Evolutionary conservation across 1,284 basidiomycete genomes (phyloP), one percentile per base, ranked within the genome.

Genomic region (Ustilago curta): DNA sequence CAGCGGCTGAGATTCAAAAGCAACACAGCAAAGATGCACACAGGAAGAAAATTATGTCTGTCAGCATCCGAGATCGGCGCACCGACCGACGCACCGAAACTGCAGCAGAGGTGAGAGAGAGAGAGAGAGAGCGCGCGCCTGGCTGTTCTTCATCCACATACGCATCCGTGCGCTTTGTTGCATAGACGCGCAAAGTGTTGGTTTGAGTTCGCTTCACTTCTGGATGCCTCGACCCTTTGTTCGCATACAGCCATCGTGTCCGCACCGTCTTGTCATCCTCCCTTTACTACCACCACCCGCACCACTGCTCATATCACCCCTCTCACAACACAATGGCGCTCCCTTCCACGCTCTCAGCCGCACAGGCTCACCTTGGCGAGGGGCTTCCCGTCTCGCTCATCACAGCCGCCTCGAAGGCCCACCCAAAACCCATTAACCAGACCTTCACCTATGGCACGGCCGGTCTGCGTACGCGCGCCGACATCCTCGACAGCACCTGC

Each of bases 371-470:
- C 56, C 49, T 76, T n/a, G 65, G 71, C 32, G 51, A 76, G 21
- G 78, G 73, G 6, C 63, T 80, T 6, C 78, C 78, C 23, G 37
- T 54, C 39, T 44, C 44, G 40, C 71, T 80, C 70, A 80, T 80
- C 77, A 56, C 49, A 23, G 32, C 64, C 29, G 80, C 77, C 23
- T 77, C 70, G 23, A 51, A 74, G 27, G 73, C 65, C 14, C 87
- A 88, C 76, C 87, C 87, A 7, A 88, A 87, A 78, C 87, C 87
- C 14, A 80, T 85, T 47, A 76, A 78, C 7, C 74, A 87, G 57
- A 85, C 76, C 32, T 97, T 91, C 82, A 90, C 91, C 67, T 98
- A 97, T 88, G 95, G 95, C 5, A 98, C 95, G 0, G 95, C 95
- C 51, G 95, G 95, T 14, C 96, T 98, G 87, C 90, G 95, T 82